Conservation (phyloP, 106 monocot species). For the Dendrobium officinale region DNA sequence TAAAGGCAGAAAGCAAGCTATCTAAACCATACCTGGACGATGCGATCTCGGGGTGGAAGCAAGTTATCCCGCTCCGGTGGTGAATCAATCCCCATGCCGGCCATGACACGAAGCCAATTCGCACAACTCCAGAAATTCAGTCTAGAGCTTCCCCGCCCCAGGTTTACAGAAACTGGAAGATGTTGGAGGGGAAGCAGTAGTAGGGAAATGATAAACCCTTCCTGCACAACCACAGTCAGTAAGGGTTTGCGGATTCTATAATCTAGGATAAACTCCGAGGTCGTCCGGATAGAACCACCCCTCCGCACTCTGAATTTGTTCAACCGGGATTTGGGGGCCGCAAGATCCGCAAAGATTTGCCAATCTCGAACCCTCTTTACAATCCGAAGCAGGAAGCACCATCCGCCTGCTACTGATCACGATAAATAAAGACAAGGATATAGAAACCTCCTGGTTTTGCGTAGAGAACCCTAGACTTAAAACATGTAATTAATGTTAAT, state of each 20-base stretch:
- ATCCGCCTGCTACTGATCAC: too few species aligned
- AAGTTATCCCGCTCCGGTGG: conserved; percentile 12
- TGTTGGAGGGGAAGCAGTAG: not conserved
- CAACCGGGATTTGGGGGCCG: not conserved
- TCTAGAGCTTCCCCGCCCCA: conserved; percentile 43
- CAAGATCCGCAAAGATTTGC: not conserved
- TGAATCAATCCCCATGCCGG: conserved; percentile 58
- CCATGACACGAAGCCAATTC: conserved; percentile 48
- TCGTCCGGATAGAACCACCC: not conserved
- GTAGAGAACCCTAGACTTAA: too few species aligned
- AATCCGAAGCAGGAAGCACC: too few species aligned
- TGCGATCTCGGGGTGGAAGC: conserved; percentile 26
- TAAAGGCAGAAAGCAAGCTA: not conserved
- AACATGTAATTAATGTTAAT: too few species aligned
- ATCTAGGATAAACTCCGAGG: not conserved
- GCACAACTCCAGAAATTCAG: conserved; percentile 16
- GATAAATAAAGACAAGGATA: too few species aligned
- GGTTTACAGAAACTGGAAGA: conserved; percentile 9
- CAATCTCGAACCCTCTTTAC: too few species aligned
- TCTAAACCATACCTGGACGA: conserved; percentile 30
- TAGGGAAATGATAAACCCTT: not conserved
- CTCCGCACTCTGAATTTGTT: not conserved
- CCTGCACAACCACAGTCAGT: too few species aligned
- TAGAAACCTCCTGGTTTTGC: too few species aligned
- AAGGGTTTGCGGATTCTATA: not conserved